phyloP scores from a whole-genome alignment of 768 basidiomycete species.

The Boletus rufocinnamomeus region DNA sequence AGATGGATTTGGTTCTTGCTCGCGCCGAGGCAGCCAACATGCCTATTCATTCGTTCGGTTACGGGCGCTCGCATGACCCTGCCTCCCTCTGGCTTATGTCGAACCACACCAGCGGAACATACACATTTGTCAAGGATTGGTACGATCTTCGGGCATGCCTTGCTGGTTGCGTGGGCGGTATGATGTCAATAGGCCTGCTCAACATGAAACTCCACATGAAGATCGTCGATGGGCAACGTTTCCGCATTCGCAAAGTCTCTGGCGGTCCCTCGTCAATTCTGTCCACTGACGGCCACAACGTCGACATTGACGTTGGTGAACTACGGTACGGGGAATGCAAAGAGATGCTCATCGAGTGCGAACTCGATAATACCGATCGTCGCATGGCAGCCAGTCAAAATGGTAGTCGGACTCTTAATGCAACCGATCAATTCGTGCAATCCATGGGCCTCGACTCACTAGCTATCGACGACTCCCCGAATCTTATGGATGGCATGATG shows the following conservation, averaged over 20 bases:
- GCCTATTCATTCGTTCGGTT: conserved; percentile 96
- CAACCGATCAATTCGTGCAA: conserved; percentile 88
- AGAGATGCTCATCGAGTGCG: conserved; percentile 93
- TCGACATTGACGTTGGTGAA: conserved; percentile 94
- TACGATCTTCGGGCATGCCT: conserved; percentile 92
- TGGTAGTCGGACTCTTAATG: conserved; percentile 52
- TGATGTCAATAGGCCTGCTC: conserved; percentile 92
- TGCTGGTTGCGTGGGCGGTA: conserved; percentile 92
- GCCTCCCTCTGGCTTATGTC: conserved; percentile 99
- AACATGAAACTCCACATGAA: conserved; percentile 96
- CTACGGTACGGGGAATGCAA: conserved; percentile 94
- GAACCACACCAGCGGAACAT: conserved; percentile 95
- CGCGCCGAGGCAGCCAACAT: conserved; percentile 96
- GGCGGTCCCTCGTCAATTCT: conserved; percentile 88
- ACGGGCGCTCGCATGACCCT: conserved; percentile 95
- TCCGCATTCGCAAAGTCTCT: conserved; percentile 92
- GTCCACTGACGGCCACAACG: conserved; percentile 88
- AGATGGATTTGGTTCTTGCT: conserved; percentile 98
- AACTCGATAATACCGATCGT: conserved; percentile 77
- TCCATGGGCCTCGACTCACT: conserved; percentile 81
- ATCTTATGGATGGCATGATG: conserved; percentile 91
- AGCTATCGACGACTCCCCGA: conserved; percentile 64
- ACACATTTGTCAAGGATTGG: conserved; percentile 98
- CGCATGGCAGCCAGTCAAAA: conserved; percentile 16
- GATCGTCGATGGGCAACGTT: conserved; percentile 86